These are phyloP conservation scores for Pseudogymnoascus sp. DNA, from an alignment of 2,329 filamentous ascomycete species.

Conservation along the genomic window DNA sequence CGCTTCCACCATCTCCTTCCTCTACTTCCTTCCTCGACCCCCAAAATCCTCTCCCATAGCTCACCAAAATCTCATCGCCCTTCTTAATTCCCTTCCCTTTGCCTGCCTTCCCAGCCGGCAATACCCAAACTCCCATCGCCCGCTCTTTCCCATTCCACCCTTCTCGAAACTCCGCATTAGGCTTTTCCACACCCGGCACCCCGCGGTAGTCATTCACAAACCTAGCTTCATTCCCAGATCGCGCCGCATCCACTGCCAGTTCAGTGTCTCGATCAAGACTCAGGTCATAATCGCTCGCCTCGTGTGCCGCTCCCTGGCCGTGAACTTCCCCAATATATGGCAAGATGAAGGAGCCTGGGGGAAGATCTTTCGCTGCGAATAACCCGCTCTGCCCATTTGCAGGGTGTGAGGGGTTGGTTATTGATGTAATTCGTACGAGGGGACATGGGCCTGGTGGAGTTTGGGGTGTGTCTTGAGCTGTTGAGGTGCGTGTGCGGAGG, in stretches of 20 bases:
- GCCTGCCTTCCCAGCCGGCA: slow-evolving; percentile 35
- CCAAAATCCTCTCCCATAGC: slow-evolving; percentile 63
- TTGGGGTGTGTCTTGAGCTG: slow-evolving; percentile 27
- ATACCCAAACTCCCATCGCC: slow-evolving; percentile 50
- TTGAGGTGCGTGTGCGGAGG: slow-evolving; percentile 31
- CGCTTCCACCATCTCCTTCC: slow-evolving; percentile 12
- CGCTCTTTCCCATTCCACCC: slow-evolving; percentile 47
- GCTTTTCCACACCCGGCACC: slow-evolving; percentile 31
- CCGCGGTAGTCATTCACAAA: slow-evolving; percentile 62
- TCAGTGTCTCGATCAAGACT: slow-evolving; percentile 50
- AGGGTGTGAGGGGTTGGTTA: slow-evolving; percentile 44
- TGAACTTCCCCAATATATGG: slow-evolving; percentile 55
- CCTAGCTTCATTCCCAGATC: slow-evolving; percentile 52
- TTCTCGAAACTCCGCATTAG: slow-evolving; percentile 52
- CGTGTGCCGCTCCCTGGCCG: slow-evolving; percentile 28
- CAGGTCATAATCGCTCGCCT: slow-evolving; percentile 54
- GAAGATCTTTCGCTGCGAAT: slow-evolving; percentile 47
- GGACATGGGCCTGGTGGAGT: slow-evolving; percentile 37
- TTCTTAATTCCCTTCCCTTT: slow-evolving; percentile 38
- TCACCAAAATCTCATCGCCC: slow-evolving; percentile 57
- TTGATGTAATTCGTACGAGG: slow-evolving; percentile 46
- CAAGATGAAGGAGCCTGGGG: slow-evolving; percentile 48
- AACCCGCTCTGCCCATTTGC: slow-evolving; percentile 51
- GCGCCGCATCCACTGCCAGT: slow-evolving; percentile 52
- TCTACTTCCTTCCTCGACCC: slow-evolving; percentile 36